Percentiles rank a stretch among this genome's conserved stretches.
phyloP scores from a whole-genome alignment of 2,329 filamentous ascomycete genomes.

The Exophiala alcalophila region DNA sequence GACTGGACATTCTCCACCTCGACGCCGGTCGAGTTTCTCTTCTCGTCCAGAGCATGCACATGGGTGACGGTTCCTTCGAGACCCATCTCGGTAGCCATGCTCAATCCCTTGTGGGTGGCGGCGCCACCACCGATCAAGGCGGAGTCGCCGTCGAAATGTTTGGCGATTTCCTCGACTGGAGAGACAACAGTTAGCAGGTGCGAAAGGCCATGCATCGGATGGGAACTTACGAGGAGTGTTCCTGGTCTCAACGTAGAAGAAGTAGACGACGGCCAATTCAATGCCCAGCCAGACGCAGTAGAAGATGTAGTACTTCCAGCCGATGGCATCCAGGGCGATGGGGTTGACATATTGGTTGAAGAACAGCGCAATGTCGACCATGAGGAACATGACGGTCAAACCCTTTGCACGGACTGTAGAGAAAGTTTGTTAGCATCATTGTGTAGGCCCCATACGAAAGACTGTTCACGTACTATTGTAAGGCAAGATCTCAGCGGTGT shows the following conservation, averaged over 20 bases:
- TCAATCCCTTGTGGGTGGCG: constrained; percentile 29
- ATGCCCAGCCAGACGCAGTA: constrained; percentile 37
- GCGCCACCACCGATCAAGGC: constrained; percentile 39
- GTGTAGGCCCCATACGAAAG: no score
- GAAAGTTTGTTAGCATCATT: no score
- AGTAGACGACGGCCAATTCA: constrained; percentile 36
- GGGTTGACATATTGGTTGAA: constrained; percentile 41
- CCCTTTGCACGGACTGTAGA: constrained; percentile 52
- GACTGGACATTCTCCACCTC: constrained; percentile 13
- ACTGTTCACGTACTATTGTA: no score
- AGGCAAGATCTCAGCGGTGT: constrained; percentile 50
- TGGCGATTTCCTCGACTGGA: constrained; percentile 63
- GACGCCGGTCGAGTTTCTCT: constrained; percentile 17
- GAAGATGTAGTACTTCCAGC: constrained; percentile 40
- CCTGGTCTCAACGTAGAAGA: constrained; percentile 55
- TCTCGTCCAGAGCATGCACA: constrained; percentile 22
- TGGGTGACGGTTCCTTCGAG: constrained; percentile 23
- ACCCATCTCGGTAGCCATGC: constrained; percentile 25
- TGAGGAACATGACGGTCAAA: constrained; percentile 39
- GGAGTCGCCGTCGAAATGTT: constrained; percentile 66
- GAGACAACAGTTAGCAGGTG: neutral
- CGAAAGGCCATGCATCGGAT: neutral
- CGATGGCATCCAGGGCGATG: constrained; percentile 34
- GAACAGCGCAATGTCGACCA: constrained; percentile 35
- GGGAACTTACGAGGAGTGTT: constrained; percentile 54